A percentile compares a stretch with the other conserved stretches of the same genome.
These are phyloP conservation scores for Wickerhamiella domercqiae DNA, from an alignment of 805 yeast species.

Conservation along the genomic window DNA sequence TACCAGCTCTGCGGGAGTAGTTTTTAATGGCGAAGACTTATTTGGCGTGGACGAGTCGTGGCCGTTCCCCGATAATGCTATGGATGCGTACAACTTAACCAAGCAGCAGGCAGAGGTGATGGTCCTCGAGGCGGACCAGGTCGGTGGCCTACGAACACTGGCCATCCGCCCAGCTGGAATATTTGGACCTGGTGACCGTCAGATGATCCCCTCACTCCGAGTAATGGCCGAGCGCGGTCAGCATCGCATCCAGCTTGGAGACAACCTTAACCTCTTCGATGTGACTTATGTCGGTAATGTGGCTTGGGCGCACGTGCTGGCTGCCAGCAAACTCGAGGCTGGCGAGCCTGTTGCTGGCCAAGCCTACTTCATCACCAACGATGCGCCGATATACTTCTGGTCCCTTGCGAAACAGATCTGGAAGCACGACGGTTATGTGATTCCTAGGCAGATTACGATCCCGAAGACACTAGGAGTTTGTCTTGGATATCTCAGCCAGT, in stretches of 20 bases:
- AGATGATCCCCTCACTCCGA: slow-evolving; percentile 83
- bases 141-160: slow-evolving; percentile 52
- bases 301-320: slow-evolving; percentile 90
- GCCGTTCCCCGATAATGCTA: slow-evolving; percentile 82
- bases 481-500: slow-evolving; percentile 69
- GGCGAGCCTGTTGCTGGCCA: slow-evolving; percentile 60
- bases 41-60: slow-evolving; percentile 84
- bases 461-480: slow-evolving; percentile 61
- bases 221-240: slow-evolving; percentile 71
- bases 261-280: slow-evolving; percentile 83
- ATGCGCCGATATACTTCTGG: slow-evolving; percentile 92
- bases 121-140: slow-evolving; percentile 61
- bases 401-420: slow-evolving; percentile 91
- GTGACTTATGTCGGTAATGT: slow-evolving; percentile 98
- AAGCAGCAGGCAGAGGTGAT: slow-evolving; percentile 80
- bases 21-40: slow-evolving; percentile 87
- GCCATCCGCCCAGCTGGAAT: slow-evolving; percentile 95
- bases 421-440: slow-evolving; percentile 89
- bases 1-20: slow-evolving; percentile 95
- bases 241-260: slow-evolving; percentile 86
- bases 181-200: slow-evolving; percentile 98
- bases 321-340: slow-evolving; percentile 54
- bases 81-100: slow-evolving; percentile 95
- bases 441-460: slow-evolving; percentile 50
- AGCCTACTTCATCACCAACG: slow-evolving; percentile 81